These are phyloP conservation scores for Cetradonia linearis DNA, from an alignment of 495 filamentous ascomycete species.

Conservation along the genomic window DNA sequence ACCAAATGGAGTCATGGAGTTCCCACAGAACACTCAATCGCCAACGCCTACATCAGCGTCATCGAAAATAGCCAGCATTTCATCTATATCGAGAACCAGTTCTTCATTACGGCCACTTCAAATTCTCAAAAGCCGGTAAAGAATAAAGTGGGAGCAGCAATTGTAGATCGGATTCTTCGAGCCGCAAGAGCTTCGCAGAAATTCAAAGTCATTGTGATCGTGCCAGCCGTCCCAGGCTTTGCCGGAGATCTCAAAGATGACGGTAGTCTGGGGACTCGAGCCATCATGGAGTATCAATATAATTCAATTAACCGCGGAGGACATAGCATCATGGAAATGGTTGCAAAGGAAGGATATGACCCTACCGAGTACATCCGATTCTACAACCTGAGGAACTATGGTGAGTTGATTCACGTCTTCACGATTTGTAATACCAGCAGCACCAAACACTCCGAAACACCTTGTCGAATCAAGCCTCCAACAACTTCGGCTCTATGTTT, in stretches of 20 bases:
- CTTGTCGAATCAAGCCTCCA: too few species aligned
- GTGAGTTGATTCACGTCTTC: too few species aligned
- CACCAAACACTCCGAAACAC: too few species aligned
- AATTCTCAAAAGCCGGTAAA: constrained; percentile 62
- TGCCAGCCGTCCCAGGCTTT: constrained; percentile 83
- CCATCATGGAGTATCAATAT: constrained; percentile 96
- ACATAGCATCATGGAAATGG: constrained; percentile 71
- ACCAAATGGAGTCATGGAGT: constrained; percentile 65
- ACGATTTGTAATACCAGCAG: too few species aligned
- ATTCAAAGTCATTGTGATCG: constrained; percentile 77
- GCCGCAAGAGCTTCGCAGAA: constrained; percentile 60
- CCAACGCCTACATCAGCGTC: constrained; percentile 75
- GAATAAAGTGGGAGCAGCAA: constrained; percentile 80
- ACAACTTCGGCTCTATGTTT: too few species aligned
- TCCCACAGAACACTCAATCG: constrained; percentile 71
- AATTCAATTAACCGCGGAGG: constrained; percentile 82
- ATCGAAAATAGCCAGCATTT: constrained; percentile 76
- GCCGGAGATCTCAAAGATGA: constrained; percentile 78
- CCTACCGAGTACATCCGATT: constrained; percentile 79
- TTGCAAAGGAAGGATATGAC: constrained; percentile 61
- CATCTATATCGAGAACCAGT: constrained; percentile 94
- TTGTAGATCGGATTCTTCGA: constrained; percentile 77
- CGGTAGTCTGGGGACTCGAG: constrained; percentile 70
- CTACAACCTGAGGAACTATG: constrained; percentile 90
- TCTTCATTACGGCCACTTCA: constrained; percentile 92